These are phyloP conservation scores for Pseudocercospora cruenta DNA, from an alignment of 2,329 filamentous ascomycete species.

Conservation along the genomic window DNA sequence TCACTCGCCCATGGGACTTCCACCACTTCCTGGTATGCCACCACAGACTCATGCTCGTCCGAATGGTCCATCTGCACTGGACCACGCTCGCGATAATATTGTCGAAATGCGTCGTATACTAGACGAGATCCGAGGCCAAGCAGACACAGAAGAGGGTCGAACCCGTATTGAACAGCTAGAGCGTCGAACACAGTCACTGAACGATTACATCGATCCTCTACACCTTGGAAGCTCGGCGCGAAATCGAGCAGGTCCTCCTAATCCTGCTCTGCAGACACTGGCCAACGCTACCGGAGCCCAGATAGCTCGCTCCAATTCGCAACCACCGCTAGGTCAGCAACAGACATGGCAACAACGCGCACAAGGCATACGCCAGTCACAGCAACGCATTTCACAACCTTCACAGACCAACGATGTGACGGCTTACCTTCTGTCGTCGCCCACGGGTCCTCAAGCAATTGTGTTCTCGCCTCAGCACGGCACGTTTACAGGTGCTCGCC, in stretches of 20 bases:
- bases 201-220: constrained; percentile 39
- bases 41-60: constrained; percentile 6
- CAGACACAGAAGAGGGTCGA: constrained; percentile 28
- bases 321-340: background rate
- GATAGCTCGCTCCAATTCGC: background rate
- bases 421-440: constrained; percentile 50
- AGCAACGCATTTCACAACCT: constrained; percentile 22
- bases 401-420: constrained; percentile 33
- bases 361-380: constrained; percentile 20
- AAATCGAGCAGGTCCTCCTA: background rate
- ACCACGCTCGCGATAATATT: constrained; percentile 37
- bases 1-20: constrained; percentile 11
- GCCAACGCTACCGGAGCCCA: background rate
- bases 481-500: constrained; percentile 30
- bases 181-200: constrained; percentile 30
- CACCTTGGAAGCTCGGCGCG: constrained; percentile 12
- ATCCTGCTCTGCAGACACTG: background rate
- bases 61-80: constrained; percentile 32
- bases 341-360: constrained; percentile 20
- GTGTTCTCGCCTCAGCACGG: constrained; percentile 45
- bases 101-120: constrained; percentile 38
- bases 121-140: constrained; percentile 31
- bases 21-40: constrained; percentile 13
- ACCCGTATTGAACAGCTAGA: constrained; percentile 29
- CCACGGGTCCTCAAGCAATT: constrained; percentile 50